Percentiles rank a stretch among this genome's conserved stretches.
Conservation (phyloP, 345 rosid genomes). For the Camelina laxa region DNA sequence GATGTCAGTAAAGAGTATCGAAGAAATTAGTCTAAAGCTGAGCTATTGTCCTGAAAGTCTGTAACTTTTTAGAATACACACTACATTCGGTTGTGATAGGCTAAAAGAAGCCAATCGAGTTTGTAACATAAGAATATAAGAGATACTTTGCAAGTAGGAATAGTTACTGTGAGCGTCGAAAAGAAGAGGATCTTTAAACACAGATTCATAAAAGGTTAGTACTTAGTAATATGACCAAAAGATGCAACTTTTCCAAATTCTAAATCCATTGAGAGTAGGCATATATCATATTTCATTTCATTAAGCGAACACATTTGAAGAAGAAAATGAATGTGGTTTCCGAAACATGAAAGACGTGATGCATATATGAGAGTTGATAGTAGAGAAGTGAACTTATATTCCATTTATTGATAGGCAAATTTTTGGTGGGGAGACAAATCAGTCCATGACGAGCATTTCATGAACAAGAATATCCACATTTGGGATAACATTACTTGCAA, state of each 20-base stretch:
- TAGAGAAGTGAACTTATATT: slow-evolving; percentile 33
- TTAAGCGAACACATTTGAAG: not conserved
- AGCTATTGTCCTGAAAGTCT: not conserved
- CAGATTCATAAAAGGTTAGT: not conserved
- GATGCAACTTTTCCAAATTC: no score
- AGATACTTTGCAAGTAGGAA: slow-evolving; percentile 15
- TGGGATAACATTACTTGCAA: slow-evolving; percentile 48
- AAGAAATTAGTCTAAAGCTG: slow-evolving; percentile 8
- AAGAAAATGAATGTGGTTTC: slow-evolving; percentile 2
- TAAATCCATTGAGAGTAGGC: no score
- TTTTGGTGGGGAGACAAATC: slow-evolving; percentile 16
- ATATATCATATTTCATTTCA: slow-evolving; percentile 2
- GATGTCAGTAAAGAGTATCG: slow-evolving; percentile 10
- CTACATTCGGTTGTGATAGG: slow-evolving; percentile 14
- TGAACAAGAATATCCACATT: slow-evolving; percentile 35
- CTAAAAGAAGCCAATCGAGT: slow-evolving; percentile 15
- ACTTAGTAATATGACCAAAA: not conserved
- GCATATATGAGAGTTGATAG: slow-evolving; percentile 17
- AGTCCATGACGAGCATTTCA: slow-evolving; percentile 18
- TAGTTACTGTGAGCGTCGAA: not conserved
- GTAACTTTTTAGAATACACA: slow-evolving; percentile 13
- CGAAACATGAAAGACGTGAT: not conserved
- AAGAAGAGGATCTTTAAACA: not conserved
- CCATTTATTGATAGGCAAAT: slow-evolving; percentile 32
- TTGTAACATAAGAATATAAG: slow-evolving; percentile 21